A percentile compares a stretch with the other conserved stretches of the same genome.
Evolutionary conservation across 148 eudicot genomes (phyloP).

Genomic region (Rhododendron ovatum): DNA sequence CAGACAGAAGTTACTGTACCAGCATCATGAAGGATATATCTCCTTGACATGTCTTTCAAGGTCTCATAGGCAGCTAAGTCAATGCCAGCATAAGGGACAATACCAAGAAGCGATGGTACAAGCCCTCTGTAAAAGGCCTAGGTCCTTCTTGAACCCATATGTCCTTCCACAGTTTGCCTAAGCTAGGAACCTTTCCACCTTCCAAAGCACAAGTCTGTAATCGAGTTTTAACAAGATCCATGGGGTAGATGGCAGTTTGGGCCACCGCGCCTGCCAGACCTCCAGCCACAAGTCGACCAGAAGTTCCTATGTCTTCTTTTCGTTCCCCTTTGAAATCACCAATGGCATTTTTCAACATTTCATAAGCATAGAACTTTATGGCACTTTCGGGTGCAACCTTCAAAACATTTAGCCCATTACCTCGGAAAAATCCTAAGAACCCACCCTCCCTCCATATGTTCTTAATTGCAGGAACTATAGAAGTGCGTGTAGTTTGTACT

Average conservation of each 20-base stretch:
- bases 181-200: conserved; percentile 57
- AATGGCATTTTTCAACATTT: conserved; percentile 67
- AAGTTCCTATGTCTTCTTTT: conserved; percentile 63
- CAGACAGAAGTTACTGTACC: conserved; percentile 35
- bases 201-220: conserved; percentile 65
- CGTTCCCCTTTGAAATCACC: conserved; percentile 56
- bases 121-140: conserved; percentile 87
- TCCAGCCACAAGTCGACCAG: conserved; percentile 79
- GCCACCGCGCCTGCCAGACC: conserved; percentile 96
- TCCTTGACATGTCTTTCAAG: conserved; percentile 76
- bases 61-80: conserved; percentile 92
- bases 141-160: conserved; percentile 89
- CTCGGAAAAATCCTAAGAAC: conserved; percentile 75
- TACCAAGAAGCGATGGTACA: conserved; percentile 87
- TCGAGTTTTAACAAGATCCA: conserved; percentile 94
- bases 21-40: conserved; percentile 54
- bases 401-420: conserved; percentile 84
- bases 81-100: conserved; percentile 91
- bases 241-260: conserved; percentile 87
- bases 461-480: conserved; percentile 50
- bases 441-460: conserved; percentile 84
- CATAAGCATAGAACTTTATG: conserved; percentile 81
- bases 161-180: conserved; percentile 64
- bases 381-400: conserved; percentile 99
- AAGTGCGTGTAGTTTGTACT: conserved; percentile 62